Evolutionary conservation across 2,329 filamentous ascomycete species (phyloP).

Genomic region (Aspergillus quadricinctus): DNA sequence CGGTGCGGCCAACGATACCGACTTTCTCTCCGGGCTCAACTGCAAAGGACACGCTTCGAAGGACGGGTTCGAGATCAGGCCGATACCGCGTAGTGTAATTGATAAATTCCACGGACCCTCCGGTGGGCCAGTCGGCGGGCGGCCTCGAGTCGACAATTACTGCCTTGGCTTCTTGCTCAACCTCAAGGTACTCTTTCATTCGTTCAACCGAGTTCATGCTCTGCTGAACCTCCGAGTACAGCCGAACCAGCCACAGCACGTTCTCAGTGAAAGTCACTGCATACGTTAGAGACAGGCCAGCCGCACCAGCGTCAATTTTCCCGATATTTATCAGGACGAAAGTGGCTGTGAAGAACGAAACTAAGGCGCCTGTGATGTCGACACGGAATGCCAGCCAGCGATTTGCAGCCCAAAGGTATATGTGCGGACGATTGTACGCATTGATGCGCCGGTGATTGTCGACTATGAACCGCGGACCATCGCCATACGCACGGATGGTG

Average conservation of each 20-base stretch:
- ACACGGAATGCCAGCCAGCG: conserved; percentile 93
- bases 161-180: conserved; percentile 84
- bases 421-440: conserved; percentile 85
- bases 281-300: conserved; percentile 90
- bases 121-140: conserved; percentile 73
- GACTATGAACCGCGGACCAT: conserved; percentile 86
- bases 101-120: conserved; percentile 82
- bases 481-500: conserved; percentile 93
- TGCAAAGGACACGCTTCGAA: conserved; percentile 79
- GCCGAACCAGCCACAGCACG: conserved; percentile 88
- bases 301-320: conserved; percentile 80
- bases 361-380: conserved; percentile 82
- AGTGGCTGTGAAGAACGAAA: conserved; percentile 87
- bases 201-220: conserved; percentile 99
- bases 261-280: conserved; percentile 97
- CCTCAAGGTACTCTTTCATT: conserved; percentile 93
- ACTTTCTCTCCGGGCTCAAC: conserved; percentile 86
- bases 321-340: conserved; percentile 85
- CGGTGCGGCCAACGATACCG: conserved; percentile 91
- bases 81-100: conserved; percentile 88
- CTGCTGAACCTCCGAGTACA: conserved; percentile 94
- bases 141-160: conserved; percentile 76
- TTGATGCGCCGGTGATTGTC: conserved; percentile 89
- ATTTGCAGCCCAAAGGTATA: conserved; percentile 94
- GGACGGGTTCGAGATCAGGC: conserved; percentile 77